Conservation (phyloP, 495 filamentous ascomycete species). For the Beverwykella pulmonaria region DNA sequence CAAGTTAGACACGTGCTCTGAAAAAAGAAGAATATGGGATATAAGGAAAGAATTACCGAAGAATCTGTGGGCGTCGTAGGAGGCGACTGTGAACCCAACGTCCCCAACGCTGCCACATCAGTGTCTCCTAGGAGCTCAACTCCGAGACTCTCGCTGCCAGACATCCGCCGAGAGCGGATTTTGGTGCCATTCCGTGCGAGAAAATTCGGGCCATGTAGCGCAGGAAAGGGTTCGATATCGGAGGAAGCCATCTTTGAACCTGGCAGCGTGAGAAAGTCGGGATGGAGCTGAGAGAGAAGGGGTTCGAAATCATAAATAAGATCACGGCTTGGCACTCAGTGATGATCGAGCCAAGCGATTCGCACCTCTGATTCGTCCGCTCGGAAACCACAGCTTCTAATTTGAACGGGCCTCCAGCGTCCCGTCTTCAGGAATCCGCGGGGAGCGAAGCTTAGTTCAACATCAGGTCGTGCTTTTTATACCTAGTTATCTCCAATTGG, state of each 20-base stretch:
- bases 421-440: not conserved
- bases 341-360: not conserved
- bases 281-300: not conserved
- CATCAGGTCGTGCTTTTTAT: not conserved
- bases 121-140: slow-evolving; percentile 36
- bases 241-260: slow-evolving; percentile 21
- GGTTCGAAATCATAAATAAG: slow-evolving; percentile 8
- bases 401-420: not conserved
- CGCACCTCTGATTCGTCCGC: too few relatives aligned
- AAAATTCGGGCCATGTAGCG: slow-evolving; percentile 13
- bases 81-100: slow-evolving; percentile 10
- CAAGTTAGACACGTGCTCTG: not conserved
- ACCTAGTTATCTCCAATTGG: not conserved
- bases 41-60: not conserved
- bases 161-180: slow-evolving; percentile 22
- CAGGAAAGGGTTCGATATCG: slow-evolving; percentile 34
- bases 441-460: not conserved
- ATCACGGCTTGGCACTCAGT: not conserved
- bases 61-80: slow-evolving; percentile 9
- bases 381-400: not conserved
- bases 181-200: not conserved
- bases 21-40: not conserved
- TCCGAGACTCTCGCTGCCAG: slow-evolving; percentile 33
- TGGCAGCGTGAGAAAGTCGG: not conserved
- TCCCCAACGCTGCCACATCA: slow-evolving; percentile 33